These are phyloP conservation scores for Solanum hybrid DNA, from an alignment of 305 asterid species.

Conservation along the genomic window DNA sequence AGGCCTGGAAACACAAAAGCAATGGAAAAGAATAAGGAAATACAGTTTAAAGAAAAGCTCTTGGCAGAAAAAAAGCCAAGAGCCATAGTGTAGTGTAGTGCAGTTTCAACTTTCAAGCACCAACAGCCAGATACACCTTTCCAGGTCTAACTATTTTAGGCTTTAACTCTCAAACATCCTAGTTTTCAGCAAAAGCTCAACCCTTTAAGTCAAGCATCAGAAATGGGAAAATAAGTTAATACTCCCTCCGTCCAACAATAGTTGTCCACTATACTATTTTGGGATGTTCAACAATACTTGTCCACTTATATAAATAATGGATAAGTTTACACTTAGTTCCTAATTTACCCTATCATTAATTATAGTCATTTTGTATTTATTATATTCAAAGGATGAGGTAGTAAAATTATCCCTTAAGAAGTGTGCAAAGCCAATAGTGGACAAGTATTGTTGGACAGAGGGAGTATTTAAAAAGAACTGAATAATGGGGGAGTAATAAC, in stretches of 20 bases:
- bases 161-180: background rate
- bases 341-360: background rate
- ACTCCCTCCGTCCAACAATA: background rate
- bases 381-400: background rate
- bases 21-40: background rate
- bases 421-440: background rate
- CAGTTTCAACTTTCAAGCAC: background rate
- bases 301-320: background rate
- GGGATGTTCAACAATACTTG: background rate
- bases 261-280: background rate
- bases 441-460: background rate
- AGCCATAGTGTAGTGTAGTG: background rate
- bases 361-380: background rate
- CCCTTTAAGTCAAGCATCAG: background rate
- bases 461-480: background rate
- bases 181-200: background rate
- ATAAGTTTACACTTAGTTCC: background rate
- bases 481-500: background rate
- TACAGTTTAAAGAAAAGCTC: background rate
- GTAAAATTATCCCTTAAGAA: no score
- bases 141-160: background rate
- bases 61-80: background rate
- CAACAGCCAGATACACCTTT: background rate
- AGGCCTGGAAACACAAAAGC: conserved; percentile 47
- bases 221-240: background rate